These are phyloP conservation scores for Pythium dissotocum DNA, from an alignment of 352 stramenopile species.

Conservation along the genomic window DNA sequence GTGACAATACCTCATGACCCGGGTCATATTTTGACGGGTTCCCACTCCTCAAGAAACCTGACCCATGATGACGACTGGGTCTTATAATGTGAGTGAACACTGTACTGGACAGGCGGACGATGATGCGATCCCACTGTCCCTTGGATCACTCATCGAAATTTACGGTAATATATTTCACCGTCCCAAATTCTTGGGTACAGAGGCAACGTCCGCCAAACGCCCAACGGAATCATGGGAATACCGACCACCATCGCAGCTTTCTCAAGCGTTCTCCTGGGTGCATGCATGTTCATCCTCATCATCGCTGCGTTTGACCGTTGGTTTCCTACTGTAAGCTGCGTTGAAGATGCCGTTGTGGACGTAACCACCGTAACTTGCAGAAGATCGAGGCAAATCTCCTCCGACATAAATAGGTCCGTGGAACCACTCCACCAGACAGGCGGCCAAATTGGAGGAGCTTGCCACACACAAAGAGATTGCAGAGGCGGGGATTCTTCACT, in stretches of 20 bases:
- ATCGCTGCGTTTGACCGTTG: no score
- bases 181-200: background rate
- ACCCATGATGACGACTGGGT: background rate
- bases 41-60: background rate
- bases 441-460: background rate
- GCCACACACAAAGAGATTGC: constrained; percentile 7
- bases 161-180: constrained; percentile 4
- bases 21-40: background rate
- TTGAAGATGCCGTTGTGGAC: no score
- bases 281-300: background rate
- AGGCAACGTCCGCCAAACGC: background rate
- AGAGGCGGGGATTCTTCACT: background rate
- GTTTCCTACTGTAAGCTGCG: no score
- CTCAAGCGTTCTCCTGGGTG: background rate
- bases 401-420: background rate
- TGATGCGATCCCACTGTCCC: background rate
- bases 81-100: background rate
- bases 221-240: background rate
- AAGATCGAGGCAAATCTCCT: background rate
- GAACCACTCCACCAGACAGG: background rate
- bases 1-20: background rate
- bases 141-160: constrained; percentile 6
- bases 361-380: background rate
- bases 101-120: background rate
- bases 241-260: background rate